Evolutionary conservation across 129 eudicot species (phyloP), one percentile per base, ranked within the genome.

Genomic region (Saposhnikovia divaricata): DNA sequence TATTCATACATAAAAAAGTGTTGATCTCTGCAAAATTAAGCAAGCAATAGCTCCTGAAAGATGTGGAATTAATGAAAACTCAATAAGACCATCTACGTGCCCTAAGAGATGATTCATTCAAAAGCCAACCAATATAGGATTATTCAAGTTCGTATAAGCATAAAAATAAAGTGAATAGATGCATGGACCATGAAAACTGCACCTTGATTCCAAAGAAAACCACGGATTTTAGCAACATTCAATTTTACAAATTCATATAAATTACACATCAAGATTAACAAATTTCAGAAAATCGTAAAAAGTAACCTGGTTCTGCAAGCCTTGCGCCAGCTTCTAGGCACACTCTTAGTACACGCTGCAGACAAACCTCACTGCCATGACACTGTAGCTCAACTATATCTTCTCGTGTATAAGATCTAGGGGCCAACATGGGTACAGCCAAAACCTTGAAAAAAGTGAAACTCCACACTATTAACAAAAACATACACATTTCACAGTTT

Each of bases 361-460:
- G 76, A 78, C 99, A 95, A 50, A 95, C 95, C 57, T 95, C 99
- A 83, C 80, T 92, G 27, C 99, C 99, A 83, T 95, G 99, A 81
- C 99, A 95, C 73, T 95, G 99, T 72, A 95, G 87, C 89, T 95
- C 99, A 69, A 95, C 84, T 79, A 95, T 97, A 82, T 95, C 99
- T 84, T 95, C 99, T 51, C 97, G 87, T 39, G 99, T 95, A 86
- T 95, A 95, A 59, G 99, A 95, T 82, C 92, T 89, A 78, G 99
- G 99, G 21, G 92, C 93, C 83, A 95, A 82, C 99, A 95, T 95
- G 61, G 99, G 99, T 68, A 95, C 79, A 3, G 85, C 96, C 81
- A 95, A 80, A 43, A 92, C 97, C 99, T 95, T 77, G 23, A 70
- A 77, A 57, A 75, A 68, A 38, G 10, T 23, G 5, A 59, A 48